phyloP scores from a whole-genome alignment of 1,284 basidiomycete genomes.

The Cryptococcus sp. region DNA sequence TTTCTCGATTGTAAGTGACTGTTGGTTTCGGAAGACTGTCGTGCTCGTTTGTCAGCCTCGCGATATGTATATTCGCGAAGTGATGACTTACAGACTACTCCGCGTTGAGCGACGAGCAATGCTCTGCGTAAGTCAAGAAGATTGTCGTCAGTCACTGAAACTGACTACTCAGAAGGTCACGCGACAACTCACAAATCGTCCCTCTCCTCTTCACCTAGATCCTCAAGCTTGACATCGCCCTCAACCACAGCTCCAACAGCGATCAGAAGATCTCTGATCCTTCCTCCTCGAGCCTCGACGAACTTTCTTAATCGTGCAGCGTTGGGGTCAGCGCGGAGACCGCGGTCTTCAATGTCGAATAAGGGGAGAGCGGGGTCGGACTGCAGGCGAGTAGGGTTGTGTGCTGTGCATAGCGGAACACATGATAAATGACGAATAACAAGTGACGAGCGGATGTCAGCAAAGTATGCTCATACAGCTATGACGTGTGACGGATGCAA shows the following conservation, averaged over 20 bases:
- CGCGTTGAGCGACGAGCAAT: constrained; percentile 46
- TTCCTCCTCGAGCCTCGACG: constrained; percentile 48
- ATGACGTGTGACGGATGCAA: neutral
- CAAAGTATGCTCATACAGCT: no score
- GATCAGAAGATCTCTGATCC: constrained; percentile 52
- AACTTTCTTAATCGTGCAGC: constrained; percentile 41
- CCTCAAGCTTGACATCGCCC: constrained; percentile 54
- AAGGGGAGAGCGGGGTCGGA: constrained; percentile 57
- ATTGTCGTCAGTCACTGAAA: constrained; percentile 6
- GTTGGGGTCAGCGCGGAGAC: constrained; percentile 54
- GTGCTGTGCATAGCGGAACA: constrained; percentile 17
- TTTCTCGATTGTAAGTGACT: constrained; percentile 59
- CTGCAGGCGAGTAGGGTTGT: constrained; percentile 37
- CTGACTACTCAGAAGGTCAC: neutral
- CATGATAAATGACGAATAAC: no score
- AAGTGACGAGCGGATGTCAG: no score
- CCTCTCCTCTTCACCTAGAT: constrained; percentile 53
- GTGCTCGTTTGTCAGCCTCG: neutral
- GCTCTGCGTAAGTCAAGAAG: constrained; percentile 20
- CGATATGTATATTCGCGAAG: neutral
- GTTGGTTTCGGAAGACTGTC: constrained; percentile 49
- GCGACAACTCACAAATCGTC: constrained; percentile 52
- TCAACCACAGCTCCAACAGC: constrained; percentile 54
- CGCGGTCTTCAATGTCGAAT: constrained; percentile 65
- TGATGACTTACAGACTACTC: constrained; percentile 46